Conservation (phyloP, 768 basidiomycete genomes). For the Mycena sanguinolenta region DNA sequence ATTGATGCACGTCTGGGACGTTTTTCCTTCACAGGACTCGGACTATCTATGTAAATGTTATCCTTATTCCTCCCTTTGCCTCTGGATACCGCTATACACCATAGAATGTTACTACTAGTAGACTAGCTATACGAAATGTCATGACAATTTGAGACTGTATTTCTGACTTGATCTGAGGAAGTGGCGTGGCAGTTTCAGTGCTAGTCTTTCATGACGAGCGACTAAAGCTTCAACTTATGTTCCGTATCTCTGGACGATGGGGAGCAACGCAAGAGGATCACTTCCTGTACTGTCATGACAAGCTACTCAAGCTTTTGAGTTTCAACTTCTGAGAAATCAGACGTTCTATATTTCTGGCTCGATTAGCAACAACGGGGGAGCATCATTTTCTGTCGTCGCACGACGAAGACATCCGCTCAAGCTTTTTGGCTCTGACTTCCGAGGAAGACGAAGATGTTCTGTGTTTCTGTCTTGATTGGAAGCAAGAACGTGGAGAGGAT, state of each 20-base stretch:
- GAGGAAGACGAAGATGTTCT: too few species aligned
- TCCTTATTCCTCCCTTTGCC: conserved; percentile 34
- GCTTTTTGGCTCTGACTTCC: too few species aligned
- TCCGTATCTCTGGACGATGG: too few species aligned
- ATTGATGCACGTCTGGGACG: conserved; percentile 48
- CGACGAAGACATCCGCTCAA: too few species aligned
- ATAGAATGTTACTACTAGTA: conserved; percentile 27
- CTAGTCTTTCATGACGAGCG: not conserved
- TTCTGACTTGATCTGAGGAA: not conserved
- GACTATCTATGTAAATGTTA: conserved; percentile 29
- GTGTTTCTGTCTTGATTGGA: too few species aligned
- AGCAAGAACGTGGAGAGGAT: too few species aligned
- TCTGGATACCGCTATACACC: conserved; percentile 6
- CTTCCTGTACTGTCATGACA: conserved; percentile 12
- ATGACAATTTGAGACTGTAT: conserved; percentile 19
- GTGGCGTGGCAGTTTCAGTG: conserved; percentile 15
- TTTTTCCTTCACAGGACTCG: conserved; percentile 24
- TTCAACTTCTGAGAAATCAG: conserved; percentile 4
- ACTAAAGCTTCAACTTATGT: conserved; percentile 5
- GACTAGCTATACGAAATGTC: conserved; percentile 28
- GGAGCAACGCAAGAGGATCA: too few species aligned
- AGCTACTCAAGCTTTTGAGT: conserved; percentile 11
- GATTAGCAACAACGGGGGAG: too few species aligned
- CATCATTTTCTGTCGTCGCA: too few species aligned
- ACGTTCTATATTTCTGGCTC: too few species aligned